A percentile compares a stretch with the other conserved stretches of the same genome.
Conservation (phyloP, 2,329 filamentous ascomycete species). For the Cercospora sp. region DNA sequence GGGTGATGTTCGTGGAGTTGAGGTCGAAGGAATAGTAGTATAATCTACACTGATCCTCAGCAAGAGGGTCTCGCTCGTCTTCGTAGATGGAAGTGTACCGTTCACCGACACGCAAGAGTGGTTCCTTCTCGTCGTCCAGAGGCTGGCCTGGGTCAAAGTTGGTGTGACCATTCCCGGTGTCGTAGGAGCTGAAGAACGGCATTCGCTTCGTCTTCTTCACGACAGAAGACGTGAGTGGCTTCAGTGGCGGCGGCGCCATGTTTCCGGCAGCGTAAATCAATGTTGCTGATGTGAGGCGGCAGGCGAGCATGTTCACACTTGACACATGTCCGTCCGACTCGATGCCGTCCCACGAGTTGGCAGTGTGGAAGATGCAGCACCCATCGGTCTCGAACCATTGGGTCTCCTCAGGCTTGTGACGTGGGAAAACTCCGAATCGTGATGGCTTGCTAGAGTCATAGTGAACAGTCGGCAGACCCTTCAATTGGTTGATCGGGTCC, state of each 20-base stretch:
- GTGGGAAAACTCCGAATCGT: conserved; percentile 68
- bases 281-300: conserved; percentile 65
- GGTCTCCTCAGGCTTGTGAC: conserved; percentile 57
- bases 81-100: conserved; percentile 17
- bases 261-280: conserved; percentile 66
- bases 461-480: conserved; percentile 57
- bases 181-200: conserved; percentile 51
- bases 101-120: conserved; percentile 26
- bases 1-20: conserved; percentile 46
- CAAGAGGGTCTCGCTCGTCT: conserved; percentile 36
- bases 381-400: conserved; percentile 68
- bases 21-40: conserved; percentile 68
- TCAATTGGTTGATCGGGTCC: conserved; percentile 61
- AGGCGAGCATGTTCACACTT: conserved; percentile 64
- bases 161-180: conserved; percentile 36
- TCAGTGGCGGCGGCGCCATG: conserved; percentile 52
- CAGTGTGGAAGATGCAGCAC: conserved; percentile 71
- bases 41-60: conserved; percentile 66
- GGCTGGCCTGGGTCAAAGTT: conserved; percentile 35
- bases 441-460: conserved; percentile 60
- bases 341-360: conserved; percentile 65
- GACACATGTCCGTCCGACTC: conserved; percentile 36
- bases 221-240: conserved; percentile 36
- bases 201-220: conserved; percentile 38
- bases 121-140: conserved; percentile 34